A percentile compares a stretch with the other conserved stretches of the same genome.
phyloP scores from a whole-genome alignment of 2,329 filamentous ascomycete genomes.

The Aspergillus nomiae region DNA sequence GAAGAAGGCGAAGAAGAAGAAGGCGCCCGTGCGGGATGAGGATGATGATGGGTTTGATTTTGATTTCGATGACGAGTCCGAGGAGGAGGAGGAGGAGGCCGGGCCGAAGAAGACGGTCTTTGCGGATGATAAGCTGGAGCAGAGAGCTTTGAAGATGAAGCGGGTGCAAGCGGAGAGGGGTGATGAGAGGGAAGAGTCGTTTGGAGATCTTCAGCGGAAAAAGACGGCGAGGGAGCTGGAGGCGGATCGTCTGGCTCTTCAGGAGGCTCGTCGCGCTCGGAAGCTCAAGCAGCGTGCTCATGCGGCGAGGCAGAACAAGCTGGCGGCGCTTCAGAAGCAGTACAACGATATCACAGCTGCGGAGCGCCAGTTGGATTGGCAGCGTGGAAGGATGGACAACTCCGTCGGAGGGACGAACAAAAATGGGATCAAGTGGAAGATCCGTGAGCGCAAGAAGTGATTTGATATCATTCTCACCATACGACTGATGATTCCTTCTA shows the following conservation, averaged over 20 bases:
- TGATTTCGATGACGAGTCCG: slow-evolving; percentile 21
- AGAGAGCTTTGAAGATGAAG: slow-evolving; percentile 30
- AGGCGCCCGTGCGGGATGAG: slow-evolving; percentile 23
- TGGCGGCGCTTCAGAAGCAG: slow-evolving; percentile 56
- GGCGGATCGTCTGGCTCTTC: slow-evolving; percentile 42
- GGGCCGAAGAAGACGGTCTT: slow-evolving; percentile 42
- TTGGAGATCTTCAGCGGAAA: slow-evolving; percentile 25
- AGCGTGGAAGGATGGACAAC: slow-evolving; percentile 64
- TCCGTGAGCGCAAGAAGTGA: slow-evolving; percentile 58
- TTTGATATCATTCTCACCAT: slow-evolving; percentile 1
- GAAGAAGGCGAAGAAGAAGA: slow-evolving; percentile 23
- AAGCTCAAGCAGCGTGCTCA: slow-evolving; percentile 53
- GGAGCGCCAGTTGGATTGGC: slow-evolving; percentile 59
- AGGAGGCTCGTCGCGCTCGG: slow-evolving; percentile 41
- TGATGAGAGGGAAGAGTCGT: slow-evolving; percentile 23
- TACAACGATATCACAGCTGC: slow-evolving; percentile 58
- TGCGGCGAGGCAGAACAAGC: slow-evolving; percentile 51
- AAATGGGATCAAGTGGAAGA: slow-evolving; percentile 65
- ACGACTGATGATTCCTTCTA: slow-evolving; percentile 1
- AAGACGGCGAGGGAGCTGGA: slow-evolving; percentile 50
- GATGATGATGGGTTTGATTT: slow-evolving; percentile 26
- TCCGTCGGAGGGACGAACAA: slow-evolving; percentile 64
- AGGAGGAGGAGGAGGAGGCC: slow-evolving; percentile 22
- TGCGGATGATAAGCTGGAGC: slow-evolving; percentile 40
- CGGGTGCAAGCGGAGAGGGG: slow-evolving; percentile 23